Evolutionary conservation across 1,284 basidiomycete genomes (phyloP), one percentile per base, ranked within the genome.

Genomic region (Cryptococcus sp.): DNA sequence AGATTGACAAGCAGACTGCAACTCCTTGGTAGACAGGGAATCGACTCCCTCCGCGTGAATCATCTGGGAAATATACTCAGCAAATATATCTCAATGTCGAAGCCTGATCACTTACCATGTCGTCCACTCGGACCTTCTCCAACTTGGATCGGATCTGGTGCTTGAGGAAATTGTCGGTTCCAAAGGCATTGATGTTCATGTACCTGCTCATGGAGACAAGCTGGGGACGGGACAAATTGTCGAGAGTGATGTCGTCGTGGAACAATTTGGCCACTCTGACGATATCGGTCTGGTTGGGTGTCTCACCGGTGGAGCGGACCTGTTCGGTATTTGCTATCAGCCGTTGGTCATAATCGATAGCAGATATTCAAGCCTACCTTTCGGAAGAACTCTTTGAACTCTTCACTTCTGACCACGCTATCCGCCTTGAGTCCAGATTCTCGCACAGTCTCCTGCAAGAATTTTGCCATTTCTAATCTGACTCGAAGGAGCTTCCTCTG

Each of bases 301-400:
- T 85, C 82, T 98, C 95, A 58, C 95, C 95, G 1, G 94, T 99
- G 8, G 91, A 90, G 57, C 95, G 89, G 61, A 98, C 90, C 87
- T 89, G 64, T 3, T 27, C 46, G 57, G 47, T 17, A 17, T 30
- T 50, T 59, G 52, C 7, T 10, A 25, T 45, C 8, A 30, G 35
- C 27, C 38, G 7, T 5, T 38, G 43, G 47, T 42, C 45, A 48
- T 8, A 22, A 11, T 22, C 16, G 8, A 7, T 22, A 20, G 15
- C 16, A 15, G 2, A 40, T 23, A 8, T 42, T 27, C 30, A 35
- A 20, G 61, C 77, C 40, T 57, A 87, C 88, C 82, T 99, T 99
- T 74, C 93, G 87, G 88, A 99, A 99, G 81, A 99, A 99, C 78
- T 97, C 93, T 75, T 98, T 98, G 84, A 99, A 99, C 55, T 93